phyloP scores from a whole-genome alignment of 495 filamentous ascomycete species.

The Xylaria scruposa region DNA sequence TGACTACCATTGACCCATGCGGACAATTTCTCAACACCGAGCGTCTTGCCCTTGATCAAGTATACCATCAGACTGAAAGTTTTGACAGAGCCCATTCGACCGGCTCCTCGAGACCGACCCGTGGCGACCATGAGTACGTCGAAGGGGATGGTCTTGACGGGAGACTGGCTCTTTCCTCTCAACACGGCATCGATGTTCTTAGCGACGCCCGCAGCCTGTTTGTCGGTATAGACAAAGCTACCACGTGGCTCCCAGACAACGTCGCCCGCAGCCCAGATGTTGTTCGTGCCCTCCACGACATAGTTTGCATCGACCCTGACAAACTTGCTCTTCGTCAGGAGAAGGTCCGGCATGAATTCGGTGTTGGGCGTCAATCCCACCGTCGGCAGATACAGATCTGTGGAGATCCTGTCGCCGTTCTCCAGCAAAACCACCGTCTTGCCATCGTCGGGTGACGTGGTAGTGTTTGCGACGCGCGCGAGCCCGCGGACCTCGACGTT shows the following conservation, averaged over 20 bases:
- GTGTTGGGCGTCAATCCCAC: constrained; percentile 67
- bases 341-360: constrained; percentile 58
- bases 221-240: constrained; percentile 54
- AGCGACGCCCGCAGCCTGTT: constrained; percentile 53
- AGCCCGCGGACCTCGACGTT: constrained; percentile 55
- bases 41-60: constrained; percentile 50
- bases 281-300: constrained; percentile 49
- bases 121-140: constrained; percentile 49
- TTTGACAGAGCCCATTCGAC: constrained; percentile 46
- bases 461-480: constrained; percentile 42
- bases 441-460: constrained; percentile 36
- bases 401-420: constrained; percentile 48
- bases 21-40: constrained; percentile 42
- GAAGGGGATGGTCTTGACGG: constrained; percentile 50
- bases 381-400: constrained; percentile 69
- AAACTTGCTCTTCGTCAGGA: constrained; percentile 59
- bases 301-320: constrained; percentile 64
- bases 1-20: constrained; percentile 48
- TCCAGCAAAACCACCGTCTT: constrained; percentile 48
- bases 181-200: constrained; percentile 52
- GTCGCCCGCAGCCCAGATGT: constrained; percentile 63
- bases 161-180: constrained; percentile 40
- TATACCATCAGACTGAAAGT: constrained; percentile 50
- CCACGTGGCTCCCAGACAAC: constrained; percentile 53
- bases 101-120: constrained; percentile 49